phyloP scores from a whole-genome alignment of 2,329 filamentous ascomycete genomes.

The Diaporthe sp. region DNA sequence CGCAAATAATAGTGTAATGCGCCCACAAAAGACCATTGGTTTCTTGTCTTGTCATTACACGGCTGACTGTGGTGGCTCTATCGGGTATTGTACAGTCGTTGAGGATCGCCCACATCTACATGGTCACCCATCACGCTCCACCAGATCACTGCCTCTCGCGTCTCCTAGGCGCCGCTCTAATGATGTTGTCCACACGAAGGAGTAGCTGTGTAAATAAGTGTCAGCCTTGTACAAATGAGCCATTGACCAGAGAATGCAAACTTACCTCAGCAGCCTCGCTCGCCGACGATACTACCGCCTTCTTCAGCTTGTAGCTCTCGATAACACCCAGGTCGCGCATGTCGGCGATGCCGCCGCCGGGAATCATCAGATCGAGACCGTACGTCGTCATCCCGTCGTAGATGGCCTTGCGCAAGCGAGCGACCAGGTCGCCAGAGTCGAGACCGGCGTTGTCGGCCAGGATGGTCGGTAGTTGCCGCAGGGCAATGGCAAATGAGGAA shows the following conservation, averaged over 20 bases:
- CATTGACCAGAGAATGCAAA: slow-evolving; percentile 35
- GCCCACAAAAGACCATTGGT: slow-evolving; percentile 6
- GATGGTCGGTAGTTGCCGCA: slow-evolving; percentile 95
- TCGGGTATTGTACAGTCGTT: slow-evolving; percentile 43
- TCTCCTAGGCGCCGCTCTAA: slow-evolving; percentile 89
- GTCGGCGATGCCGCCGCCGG: slow-evolving; percentile 92
- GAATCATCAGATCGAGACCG: slow-evolving; percentile 88
- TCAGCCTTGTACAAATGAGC: slow-evolving; percentile 34
- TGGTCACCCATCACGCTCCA: slow-evolving; percentile 6
- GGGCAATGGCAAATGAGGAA: slow-evolving; percentile 87
- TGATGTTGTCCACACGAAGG: slow-evolving; percentile 97
- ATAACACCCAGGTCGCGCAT: slow-evolving; percentile 97
- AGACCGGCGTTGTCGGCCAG: slow-evolving; percentile 97
- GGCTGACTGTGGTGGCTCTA: slow-evolving; percentile 40
- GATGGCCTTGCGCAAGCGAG: slow-evolving; percentile 90
- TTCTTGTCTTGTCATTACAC: slow-evolving; percentile 40
- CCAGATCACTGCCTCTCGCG: slow-evolving; percentile 78
- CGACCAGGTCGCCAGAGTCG: slow-evolving; percentile 94
- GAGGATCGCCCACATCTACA: slow-evolving; percentile 10
- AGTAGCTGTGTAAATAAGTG: slow-evolving; percentile 72
- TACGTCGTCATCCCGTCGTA: slow-evolving; percentile 96
- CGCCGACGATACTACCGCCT: slow-evolving; percentile 95
- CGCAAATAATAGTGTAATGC: neutral
- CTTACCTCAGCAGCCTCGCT: slow-evolving; percentile 96
- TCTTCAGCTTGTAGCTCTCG: slow-evolving; percentile 99